A percentile compares a stretch with the other conserved stretches of the same genome.
Conservation (phyloP, 345 rosid species). For the Anastatica hierochuntica region DNA sequence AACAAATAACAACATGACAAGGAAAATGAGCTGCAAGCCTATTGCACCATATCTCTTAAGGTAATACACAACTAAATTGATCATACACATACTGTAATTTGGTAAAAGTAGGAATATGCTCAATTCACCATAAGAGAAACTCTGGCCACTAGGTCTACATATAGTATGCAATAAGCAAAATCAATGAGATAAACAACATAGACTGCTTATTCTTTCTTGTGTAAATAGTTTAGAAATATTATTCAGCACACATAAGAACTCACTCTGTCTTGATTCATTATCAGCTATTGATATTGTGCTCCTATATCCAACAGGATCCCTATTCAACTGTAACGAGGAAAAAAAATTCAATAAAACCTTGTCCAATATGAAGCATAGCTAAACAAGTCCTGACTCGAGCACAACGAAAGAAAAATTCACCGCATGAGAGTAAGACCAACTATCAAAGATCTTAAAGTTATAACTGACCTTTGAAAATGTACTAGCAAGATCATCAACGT, state of each 20-base stretch:
- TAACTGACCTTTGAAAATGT: conserved; percentile 76
- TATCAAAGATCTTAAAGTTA: neutral
- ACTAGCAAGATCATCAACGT: conserved; percentile 66
- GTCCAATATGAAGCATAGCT: neutral
- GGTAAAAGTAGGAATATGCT: neutral
- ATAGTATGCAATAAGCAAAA: neutral
- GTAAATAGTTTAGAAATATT: neutral
- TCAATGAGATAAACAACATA: neutral
- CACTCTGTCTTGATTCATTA: conserved; percentile 69
- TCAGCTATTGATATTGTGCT: conserved; percentile 36
- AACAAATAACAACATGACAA: neutral
- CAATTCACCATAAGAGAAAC: neutral
- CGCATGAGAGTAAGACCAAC: neutral
- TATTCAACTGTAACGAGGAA: conserved; percentile 48
- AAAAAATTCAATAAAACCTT: neutral
- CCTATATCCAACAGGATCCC: conserved; percentile 50
- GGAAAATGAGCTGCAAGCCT: neutral
- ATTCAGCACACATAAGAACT: conserved; percentile 24
- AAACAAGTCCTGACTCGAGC: neutral
- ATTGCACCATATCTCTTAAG: neutral
- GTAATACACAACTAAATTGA: conserved; percentile 4
- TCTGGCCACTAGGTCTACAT: neutral
- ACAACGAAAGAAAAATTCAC: neutral
- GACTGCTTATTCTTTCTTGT: neutral
- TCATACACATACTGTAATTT: neutral